Percentiles rank a stretch among this genome's conserved stretches.
Evolutionary conservation across 2,329 filamentous ascomycete species (phyloP).

Genomic region (Akanthomyces muscarius): DNA sequence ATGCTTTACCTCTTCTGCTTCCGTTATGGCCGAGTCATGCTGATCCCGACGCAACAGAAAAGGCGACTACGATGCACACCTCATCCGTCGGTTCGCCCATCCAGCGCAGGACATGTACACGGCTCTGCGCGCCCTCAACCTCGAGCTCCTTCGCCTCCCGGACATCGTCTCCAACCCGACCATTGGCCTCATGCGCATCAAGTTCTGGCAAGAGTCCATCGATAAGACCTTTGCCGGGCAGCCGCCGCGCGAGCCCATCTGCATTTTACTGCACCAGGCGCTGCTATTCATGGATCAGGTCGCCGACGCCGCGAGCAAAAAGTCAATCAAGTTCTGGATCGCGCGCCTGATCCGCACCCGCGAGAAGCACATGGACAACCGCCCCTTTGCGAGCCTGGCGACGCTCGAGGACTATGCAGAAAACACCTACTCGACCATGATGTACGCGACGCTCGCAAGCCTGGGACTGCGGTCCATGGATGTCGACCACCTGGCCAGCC

Average conservation of each 20-base stretch:
- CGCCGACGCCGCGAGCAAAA: conserved; percentile 36
- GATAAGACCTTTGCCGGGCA: conserved; percentile 70
- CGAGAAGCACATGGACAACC: conserved; percentile 78
- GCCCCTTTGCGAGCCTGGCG: conserved; percentile 69
- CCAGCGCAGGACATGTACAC: conserved; percentile 78
- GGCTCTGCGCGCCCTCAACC: conserved; percentile 85
- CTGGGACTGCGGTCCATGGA: conserved; percentile 77
- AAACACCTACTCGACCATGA: conserved; percentile 87
- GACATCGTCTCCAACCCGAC: conserved; percentile 85
- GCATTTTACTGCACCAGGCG: conserved; percentile 73
- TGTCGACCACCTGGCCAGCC: conserved; percentile 87
- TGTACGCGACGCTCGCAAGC: conserved; percentile 81
- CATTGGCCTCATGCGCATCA: conserved; percentile 82
- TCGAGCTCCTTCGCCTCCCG: conserved; percentile 85
- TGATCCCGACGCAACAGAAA: conserved; percentile 48
- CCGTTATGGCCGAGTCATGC: not conserved
- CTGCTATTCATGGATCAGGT: conserved; percentile 56
- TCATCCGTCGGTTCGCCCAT: conserved; percentile 75
- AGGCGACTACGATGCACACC: conserved; percentile 84
- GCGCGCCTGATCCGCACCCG: conserved; percentile 74
- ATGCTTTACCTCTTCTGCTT: not conserved
- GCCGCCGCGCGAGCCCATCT: conserved; percentile 88
- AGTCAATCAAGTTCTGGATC: conserved; percentile 67
- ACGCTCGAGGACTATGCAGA: conserved; percentile 86
- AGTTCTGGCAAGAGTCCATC: conserved; percentile 90